Percentiles rank a stretch among this genome's conserved stretches.
phyloP scores from a whole-genome alignment of 495 filamentous ascomycete genomes.

The Aspergillus baeticus region DNA sequence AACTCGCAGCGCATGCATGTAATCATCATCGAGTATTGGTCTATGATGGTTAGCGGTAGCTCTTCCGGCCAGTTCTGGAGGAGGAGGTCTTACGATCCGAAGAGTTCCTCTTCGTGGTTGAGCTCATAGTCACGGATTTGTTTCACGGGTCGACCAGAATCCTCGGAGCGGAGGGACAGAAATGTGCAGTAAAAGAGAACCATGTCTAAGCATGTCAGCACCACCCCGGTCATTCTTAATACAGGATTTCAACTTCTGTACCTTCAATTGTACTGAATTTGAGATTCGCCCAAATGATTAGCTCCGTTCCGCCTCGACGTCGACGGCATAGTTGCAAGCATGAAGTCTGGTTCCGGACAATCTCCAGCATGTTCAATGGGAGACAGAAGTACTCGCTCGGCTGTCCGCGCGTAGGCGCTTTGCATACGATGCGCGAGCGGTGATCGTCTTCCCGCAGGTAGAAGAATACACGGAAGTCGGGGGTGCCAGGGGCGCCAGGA shows the following conservation, averaged over 20 bases:
- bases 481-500: conserved; percentile 33
- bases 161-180: conserved; percentile 70
- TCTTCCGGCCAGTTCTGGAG: too few relatives aligned
- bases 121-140: conserved; percentile 60
- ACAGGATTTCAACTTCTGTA: conserved; percentile 26
- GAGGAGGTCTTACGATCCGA: conserved; percentile 58
- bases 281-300: conserved; percentile 55
- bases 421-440: conserved; percentile 59
- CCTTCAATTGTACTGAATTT: conserved; percentile 60
- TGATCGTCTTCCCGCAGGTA: conserved; percentile 54
- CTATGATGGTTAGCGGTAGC: conserved; percentile 44
- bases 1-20: conserved; percentile 68
- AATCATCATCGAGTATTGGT: conserved; percentile 68
- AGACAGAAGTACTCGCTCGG: conserved; percentile 47
- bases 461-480: conserved; percentile 53
- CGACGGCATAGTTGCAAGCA: conserved; percentile 56
- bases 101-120: conserved; percentile 62
- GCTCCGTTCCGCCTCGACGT: conserved; percentile 37
- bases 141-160: conserved; percentile 49
- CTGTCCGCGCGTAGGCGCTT: conserved; percentile 35
- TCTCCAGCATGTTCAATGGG: conserved; percentile 50
- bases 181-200: conserved; percentile 79
- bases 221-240: background rate
- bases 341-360: conserved; percentile 51
- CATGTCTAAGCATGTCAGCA: conserved; percentile 51